These are phyloP conservation scores for Fusarium aywerte DNA, from an alignment of 2,329 filamentous ascomycete species.

Conservation along the genomic window DNA sequence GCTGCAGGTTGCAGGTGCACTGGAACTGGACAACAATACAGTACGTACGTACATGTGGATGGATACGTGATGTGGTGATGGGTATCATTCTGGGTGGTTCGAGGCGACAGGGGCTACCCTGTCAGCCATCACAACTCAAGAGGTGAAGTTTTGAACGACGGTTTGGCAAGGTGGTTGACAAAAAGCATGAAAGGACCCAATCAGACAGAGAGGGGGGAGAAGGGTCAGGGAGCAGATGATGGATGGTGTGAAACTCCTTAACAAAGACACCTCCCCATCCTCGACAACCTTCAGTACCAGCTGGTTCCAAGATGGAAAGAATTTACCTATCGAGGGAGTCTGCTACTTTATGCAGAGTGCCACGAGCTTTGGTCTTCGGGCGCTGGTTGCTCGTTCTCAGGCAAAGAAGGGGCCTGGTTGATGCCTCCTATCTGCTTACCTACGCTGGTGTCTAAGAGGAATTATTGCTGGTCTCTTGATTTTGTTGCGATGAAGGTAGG, in stretches of 20 bases:
- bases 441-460: not conserved
- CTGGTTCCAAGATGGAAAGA: too few species aligned
- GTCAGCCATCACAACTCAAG: conserved; percentile 16
- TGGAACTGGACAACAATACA: not conserved
- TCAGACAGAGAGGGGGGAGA: not conserved
- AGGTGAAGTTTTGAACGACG: conserved; percentile 1
- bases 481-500: conserved; percentile 12
- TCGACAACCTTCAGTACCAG: not conserved
- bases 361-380: not conserved
- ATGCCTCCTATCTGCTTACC: not conserved
- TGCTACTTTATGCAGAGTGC: too few species aligned
- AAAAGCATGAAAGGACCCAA: not conserved
- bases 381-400: not conserved
- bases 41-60: conserved; percentile 5
- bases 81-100: conserved; percentile 16
- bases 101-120: conserved; percentile 21
- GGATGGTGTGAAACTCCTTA: not conserved
- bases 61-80: conserved; percentile 5
- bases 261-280: not conserved
- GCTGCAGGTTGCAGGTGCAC: not conserved
- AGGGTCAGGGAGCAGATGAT: not conserved
- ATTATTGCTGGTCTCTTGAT: not conserved
- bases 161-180: not conserved
- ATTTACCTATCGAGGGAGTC: too few species aligned
- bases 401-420: conserved; percentile 1